A percentile compares a stretch with the other conserved stretches of the same genome.
Evolutionary conservation across 2,329 filamentous ascomycete species (phyloP).

Genomic region (Penicillium sumatraense): DNA sequence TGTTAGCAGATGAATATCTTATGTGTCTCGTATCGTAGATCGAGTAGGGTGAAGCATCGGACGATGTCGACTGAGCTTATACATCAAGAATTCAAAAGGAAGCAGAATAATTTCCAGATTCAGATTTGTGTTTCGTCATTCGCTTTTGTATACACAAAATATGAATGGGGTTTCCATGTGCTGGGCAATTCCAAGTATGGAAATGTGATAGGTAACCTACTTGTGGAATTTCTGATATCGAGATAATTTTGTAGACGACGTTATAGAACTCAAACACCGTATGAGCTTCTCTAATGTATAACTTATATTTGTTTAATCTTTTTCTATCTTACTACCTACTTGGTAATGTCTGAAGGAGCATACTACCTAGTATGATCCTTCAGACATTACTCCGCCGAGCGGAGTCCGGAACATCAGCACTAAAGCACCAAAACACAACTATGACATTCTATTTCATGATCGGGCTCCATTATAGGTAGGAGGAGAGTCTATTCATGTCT

Average conservation of each 20-base stretch:
- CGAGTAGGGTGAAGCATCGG: constrained; percentile 6
- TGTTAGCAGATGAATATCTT: background rate
- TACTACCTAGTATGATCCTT: too few species aligned
- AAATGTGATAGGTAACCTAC: too few species aligned
- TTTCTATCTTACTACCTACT: background rate
- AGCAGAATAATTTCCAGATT: constrained; percentile 12
- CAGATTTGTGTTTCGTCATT: constrained; percentile 16
- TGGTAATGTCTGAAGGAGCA: too few species aligned
- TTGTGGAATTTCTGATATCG: too few species aligned
- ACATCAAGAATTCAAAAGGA: constrained; percentile 10
- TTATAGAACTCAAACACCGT: too few species aligned
- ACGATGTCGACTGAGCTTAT: constrained; percentile 18
- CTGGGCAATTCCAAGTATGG: too few species aligned
- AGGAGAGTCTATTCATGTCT: background rate
- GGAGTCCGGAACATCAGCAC: too few species aligned
- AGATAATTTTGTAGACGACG: too few species aligned
- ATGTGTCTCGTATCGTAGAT: background rate
- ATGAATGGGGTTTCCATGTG: too few species aligned
- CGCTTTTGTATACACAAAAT: too few species aligned
- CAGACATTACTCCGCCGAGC: too few species aligned
- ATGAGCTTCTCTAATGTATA: too few species aligned
- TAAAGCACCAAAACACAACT: background rate
- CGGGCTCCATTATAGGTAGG: background rate
- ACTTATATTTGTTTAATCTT: background rate
- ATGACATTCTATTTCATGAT: background rate